Evolutionary conservation across 371 early-diverging fungal genomes (phyloP), one percentile per base, ranked within the genome.

Genomic region (Mortierella sp.): DNA sequence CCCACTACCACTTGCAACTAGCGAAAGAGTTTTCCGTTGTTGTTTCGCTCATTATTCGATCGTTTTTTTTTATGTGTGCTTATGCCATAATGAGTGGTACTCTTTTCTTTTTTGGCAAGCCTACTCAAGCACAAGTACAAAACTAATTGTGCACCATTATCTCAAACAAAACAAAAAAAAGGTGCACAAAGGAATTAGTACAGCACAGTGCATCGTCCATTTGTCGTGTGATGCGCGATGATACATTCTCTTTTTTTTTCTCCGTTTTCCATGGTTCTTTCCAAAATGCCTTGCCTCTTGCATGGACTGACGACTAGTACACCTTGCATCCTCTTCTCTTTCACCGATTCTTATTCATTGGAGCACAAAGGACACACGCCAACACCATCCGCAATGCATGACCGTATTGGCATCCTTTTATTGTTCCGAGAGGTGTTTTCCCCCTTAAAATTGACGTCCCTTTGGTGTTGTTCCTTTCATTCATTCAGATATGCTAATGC

Each of bases 161-260:
- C 34, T 8, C 19, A 65, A 34, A 34, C 65, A 65, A 31, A 31
- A n/a, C n/a, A 60, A n/a, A 26, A 26, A 28, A 13, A 34, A 65
- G 31, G 65, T 65, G 65, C 65, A 38, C 65, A 65, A 65, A 38
- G 42, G 65, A 38, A 38, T 65, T 21, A 34, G 34, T 65, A 34
- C 54, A 54, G 24, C 24, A 31, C 14, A 38, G 42, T 38, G 42
- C 7, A 21, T 28, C 34, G 42, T 38, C 42, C 42, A 38, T 38
- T 38, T 38, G 42, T 34, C 7, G 13, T 38, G 31, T 63, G 65
- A 21, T 63, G 8, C 38, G 8, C 31, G 21, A 19, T 63, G 65
- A 21, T 21, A 16, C 31, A 60, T 28, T n/a, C 38, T 34, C 19
- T 5, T 28, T 38, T n/a, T 9, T 60, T n/a, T 26, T 2, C n/a